phyloP scores from a whole-genome alignment of 176 grass and related monocot genomes.

The Hordeum marinum region DNA sequence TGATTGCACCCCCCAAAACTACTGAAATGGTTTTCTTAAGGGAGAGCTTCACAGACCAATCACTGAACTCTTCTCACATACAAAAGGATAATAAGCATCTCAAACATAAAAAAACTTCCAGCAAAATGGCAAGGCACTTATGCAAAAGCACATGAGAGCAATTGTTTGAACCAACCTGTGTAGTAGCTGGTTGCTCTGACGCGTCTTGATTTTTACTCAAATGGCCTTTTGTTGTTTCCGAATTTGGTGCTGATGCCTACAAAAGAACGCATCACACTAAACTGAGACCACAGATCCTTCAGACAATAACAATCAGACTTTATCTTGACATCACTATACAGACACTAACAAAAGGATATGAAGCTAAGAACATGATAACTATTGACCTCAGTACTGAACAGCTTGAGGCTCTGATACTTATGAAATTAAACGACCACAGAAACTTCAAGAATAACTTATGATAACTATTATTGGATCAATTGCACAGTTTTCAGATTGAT shows the following conservation, averaged over 20 bases:
- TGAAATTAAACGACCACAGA: background rate
- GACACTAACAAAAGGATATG: background rate
- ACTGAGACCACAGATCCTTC: background rate
- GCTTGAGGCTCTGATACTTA: background rate
- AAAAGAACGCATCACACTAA: background rate
- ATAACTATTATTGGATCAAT: background rate
- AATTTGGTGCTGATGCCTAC: slow-evolving; percentile 10
- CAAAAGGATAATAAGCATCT: background rate
- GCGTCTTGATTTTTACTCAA: slow-evolving; percentile 35
- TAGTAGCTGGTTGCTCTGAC: slow-evolving; percentile 22
- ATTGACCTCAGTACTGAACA: background rate
- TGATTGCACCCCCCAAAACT: background rate
- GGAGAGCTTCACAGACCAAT: background rate
- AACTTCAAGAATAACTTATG: background rate
- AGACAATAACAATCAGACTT: background rate
- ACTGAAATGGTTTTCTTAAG: background rate
- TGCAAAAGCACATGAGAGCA: background rate
- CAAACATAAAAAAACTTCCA: background rate
- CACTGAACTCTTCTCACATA: background rate
- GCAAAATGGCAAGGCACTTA: background rate
- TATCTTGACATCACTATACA: background rate
- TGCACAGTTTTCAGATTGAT: background rate
- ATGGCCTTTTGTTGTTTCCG: slow-evolving; percentile 3
- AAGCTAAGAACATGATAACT: background rate
- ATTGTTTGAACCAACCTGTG: slow-evolving; percentile 26